Evolutionary conservation across 2,329 filamentous ascomycete species (phyloP).

Genomic region (Cercospora sp.): DNA sequence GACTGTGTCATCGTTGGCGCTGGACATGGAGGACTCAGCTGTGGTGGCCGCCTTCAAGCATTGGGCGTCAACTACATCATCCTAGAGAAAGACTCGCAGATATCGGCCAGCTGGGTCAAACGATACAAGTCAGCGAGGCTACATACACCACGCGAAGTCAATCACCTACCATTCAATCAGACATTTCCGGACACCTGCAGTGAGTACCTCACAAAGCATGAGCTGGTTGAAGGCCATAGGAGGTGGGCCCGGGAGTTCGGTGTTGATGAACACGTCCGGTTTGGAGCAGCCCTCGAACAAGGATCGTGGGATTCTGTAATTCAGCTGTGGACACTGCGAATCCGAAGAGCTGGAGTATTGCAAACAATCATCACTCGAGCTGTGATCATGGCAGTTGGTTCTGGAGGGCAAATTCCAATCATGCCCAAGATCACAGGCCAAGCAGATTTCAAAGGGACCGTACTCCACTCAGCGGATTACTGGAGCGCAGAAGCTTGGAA

Average conservation of each 20-base stretch:
- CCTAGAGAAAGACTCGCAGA: slow-evolving; percentile 44
- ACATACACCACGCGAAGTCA: slow-evolving; percentile 43
- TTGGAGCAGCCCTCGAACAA: background rate
- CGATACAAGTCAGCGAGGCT: slow-evolving; percentile 48
- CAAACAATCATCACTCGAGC: background rate
- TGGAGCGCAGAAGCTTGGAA: slow-evolving; percentile 37
- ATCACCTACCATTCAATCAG: slow-evolving; percentile 36
- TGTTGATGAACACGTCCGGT: slow-evolving; percentile 16
- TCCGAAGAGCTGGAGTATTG: no score
- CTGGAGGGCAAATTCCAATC: slow-evolving; percentile 28
- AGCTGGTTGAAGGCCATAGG: slow-evolving; percentile 35
- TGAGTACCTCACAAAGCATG: slow-evolving; percentile 9
- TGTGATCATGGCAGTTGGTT: slow-evolving; percentile 38
- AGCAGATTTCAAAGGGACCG: slow-evolving; percentile 39
- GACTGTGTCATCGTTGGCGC: slow-evolving; percentile 41
- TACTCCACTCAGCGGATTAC: slow-evolving; percentile 41
- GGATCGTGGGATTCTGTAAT: background rate
- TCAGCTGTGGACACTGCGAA: background rate
- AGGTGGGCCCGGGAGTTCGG: slow-evolving; percentile 40
- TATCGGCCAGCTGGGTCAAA: slow-evolving; percentile 48
- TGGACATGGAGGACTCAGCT: slow-evolving; percentile 46
- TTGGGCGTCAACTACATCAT: slow-evolving; percentile 45
- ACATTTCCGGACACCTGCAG: slow-evolving; percentile 5
- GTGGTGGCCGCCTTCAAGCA: slow-evolving; percentile 47
- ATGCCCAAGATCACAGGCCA: slow-evolving; percentile 16